A percentile compares a stretch with the other conserved stretches of the same genome.
These are phyloP conservation scores for Blastobotrys peoriensis DNA, from an alignment of 805 yeast species.

Conservation along the genomic window DNA sequence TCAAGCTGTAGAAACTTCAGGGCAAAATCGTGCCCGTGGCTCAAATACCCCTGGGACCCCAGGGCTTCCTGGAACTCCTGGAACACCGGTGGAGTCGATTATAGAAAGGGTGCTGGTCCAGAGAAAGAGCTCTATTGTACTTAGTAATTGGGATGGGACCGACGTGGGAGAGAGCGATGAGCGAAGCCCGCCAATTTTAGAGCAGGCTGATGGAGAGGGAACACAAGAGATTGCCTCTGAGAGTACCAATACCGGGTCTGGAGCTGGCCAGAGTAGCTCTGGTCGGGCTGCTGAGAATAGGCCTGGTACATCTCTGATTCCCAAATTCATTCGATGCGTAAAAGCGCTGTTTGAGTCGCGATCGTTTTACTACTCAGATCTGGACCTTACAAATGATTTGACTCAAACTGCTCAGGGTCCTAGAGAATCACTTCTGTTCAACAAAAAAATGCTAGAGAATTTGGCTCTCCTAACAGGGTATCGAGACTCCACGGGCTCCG, in stretches of 20 bases:
- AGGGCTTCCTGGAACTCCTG: no score
- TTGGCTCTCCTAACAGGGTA: slow-evolving; percentile 18
- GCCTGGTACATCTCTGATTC: no score
- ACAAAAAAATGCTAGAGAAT: slow-evolving; percentile 17
- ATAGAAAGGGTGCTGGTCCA: no score
- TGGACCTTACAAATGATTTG: slow-evolving; percentile 27
- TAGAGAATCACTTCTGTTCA: slow-evolving; percentile 24
- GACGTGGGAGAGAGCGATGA: no score
- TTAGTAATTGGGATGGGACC: slow-evolving; percentile 5
- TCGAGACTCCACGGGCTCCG: slow-evolving; percentile 33
- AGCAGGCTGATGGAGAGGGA: no score
- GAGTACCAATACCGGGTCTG: neutral
- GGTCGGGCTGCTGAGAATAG: no score
- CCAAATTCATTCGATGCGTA: slow-evolving; percentile 13
- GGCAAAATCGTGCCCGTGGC: slow-evolving; percentile 1
- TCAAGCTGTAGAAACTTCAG: neutral
- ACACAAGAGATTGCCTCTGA: no score
- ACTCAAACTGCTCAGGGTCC: slow-evolving; percentile 13
- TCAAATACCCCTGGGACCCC: slow-evolving; percentile 7
- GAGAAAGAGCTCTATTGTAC: neutral
- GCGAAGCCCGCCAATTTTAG: no score
- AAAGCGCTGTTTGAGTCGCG: slow-evolving; percentile 8
- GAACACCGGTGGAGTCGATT: no score
- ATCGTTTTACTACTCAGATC: slow-evolving; percentile 24
- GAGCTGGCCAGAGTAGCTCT: no score